phyloP scores from a whole-genome alignment of 2,329 filamentous ascomycete species.

The Calonectria naviculata region DNA sequence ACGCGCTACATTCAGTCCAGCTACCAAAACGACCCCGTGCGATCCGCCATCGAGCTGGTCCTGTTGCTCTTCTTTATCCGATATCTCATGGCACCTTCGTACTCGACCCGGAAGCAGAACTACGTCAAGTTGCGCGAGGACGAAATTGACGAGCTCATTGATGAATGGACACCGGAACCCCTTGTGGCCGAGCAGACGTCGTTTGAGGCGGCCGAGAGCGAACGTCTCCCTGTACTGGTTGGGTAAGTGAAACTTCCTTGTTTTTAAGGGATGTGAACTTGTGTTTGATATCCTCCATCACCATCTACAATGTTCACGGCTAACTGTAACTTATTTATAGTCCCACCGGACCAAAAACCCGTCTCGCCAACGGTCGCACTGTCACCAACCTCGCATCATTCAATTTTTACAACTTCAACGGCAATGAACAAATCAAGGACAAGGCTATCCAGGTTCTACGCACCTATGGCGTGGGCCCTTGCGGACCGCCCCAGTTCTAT shows the following conservation, averaged over 20 bases:
- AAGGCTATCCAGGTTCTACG: conserved; percentile 94
- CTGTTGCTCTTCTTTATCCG: conserved; percentile 95
- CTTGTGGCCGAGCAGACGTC: conserved; percentile 79
- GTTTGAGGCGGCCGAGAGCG: conserved; percentile 84
- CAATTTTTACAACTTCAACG: conserved; percentile 98
- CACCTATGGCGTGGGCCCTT: conserved; percentile 96
- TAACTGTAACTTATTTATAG: conserved; percentile 55
- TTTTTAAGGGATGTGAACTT: background rate
- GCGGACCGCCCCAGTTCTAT: conserved; percentile 97
- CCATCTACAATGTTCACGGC: background rate
- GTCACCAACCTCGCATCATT: conserved; percentile 94
- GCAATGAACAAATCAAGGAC: conserved; percentile 92
- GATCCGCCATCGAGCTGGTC: conserved; percentile 92
- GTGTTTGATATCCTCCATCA: background rate
- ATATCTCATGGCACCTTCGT: conserved; percentile 91
- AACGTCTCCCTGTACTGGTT: conserved; percentile 87
- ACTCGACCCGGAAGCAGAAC: conserved; percentile 90
- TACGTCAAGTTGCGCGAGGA: conserved; percentile 91
- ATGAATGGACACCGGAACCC: conserved; percentile 96
- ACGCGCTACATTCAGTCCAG: conserved; percentile 96
- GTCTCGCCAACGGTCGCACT: conserved; percentile 87
- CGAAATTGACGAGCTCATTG: conserved; percentile 94
- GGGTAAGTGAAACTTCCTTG: conserved; percentile 66
- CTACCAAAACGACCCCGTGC: conserved; percentile 96
- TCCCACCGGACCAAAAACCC: conserved; percentile 89